Percentiles rank a stretch among this genome's conserved stretches.
Conservation (phyloP, 2,329 filamentous ascomycete genomes). For the Aureobasidium sp. region DNA sequence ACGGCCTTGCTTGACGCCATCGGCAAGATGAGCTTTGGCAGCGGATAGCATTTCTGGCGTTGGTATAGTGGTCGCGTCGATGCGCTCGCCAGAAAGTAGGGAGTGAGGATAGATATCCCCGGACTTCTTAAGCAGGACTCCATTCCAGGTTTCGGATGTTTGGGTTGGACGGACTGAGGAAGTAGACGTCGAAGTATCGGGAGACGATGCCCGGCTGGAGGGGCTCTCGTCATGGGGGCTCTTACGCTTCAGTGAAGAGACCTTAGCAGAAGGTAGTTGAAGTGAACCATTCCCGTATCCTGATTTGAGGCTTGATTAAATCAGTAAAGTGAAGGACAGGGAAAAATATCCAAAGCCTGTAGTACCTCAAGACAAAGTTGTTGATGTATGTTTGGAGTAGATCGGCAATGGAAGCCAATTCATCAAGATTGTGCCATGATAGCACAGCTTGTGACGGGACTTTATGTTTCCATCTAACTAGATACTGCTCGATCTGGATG, state of each 20-base stretch:
- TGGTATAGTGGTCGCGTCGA: conserved; percentile 31
- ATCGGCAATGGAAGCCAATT: conserved; percentile 34
- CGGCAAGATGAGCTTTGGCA: conserved; percentile 20
- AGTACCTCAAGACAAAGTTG: neutral
- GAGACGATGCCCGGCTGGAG: neutral
- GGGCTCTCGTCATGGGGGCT: conserved; percentile 19
- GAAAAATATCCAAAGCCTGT: too few species aligned
- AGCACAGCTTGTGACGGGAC: conserved; percentile 25
- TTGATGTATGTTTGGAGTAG: conserved; percentile 39
- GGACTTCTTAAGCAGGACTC: conserved; percentile 30
- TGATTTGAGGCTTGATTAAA: neutral
- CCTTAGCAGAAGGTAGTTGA: neutral
- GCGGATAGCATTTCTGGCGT: conserved; percentile 31
- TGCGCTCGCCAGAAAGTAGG: conserved; percentile 5
- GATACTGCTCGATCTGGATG: conserved; percentile 34
- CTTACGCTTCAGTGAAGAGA: conserved; percentile 23
- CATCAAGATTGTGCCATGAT: conserved; percentile 39
- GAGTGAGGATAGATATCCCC: conserved; percentile 33
- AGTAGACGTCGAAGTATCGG: neutral
- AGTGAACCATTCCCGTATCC: neutral
- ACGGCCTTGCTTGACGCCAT: conserved; percentile 29
- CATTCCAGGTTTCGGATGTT: conserved; percentile 34
- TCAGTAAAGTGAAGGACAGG: neutral
- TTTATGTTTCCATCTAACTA: conserved; percentile 35
- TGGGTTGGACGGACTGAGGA: neutral